phyloP scores from a whole-genome alignment of 148 eudicot genomes.

The Fagopyrum tataricum region DNA sequence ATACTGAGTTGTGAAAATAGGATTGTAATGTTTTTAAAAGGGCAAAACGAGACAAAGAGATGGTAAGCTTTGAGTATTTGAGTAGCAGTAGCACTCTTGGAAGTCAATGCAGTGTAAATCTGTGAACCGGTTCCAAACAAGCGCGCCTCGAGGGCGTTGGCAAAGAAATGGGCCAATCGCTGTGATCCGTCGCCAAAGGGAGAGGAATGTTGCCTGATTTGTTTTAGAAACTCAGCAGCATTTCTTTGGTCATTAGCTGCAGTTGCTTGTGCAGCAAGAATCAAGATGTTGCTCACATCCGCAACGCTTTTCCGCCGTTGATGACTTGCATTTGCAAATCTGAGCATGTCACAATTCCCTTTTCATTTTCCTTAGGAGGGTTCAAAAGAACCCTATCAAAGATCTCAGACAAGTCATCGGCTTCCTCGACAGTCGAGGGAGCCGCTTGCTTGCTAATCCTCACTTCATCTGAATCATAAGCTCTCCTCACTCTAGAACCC shows the following conservation, averaged over 20 bases:
- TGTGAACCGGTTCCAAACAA: slow-evolving; percentile 34
- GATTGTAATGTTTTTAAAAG: slow-evolving; percentile 38
- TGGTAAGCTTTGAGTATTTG: slow-evolving; percentile 46
- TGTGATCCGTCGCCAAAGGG: slow-evolving; percentile 45
- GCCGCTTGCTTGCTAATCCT: slow-evolving; percentile 44
- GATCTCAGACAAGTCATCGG: slow-evolving; percentile 36
- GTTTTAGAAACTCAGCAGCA: slow-evolving; percentile 32
- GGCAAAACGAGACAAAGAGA: slow-evolving; percentile 35
- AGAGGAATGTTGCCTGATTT: slow-evolving; percentile 36
- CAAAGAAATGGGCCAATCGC: slow-evolving; percentile 45
- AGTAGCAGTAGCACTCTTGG: slow-evolving; percentile 33
- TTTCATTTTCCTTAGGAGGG: slow-evolving; percentile 22
- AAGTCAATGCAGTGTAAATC: slow-evolving; percentile 26
- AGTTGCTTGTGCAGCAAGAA: slow-evolving; percentile 42
- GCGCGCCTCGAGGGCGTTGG: slow-evolving; percentile 46
- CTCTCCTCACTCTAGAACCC: no score
- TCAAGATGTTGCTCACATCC: slow-evolving; percentile 35
- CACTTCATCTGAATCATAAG: slow-evolving; percentile 10
- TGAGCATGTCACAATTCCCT: slow-evolving; percentile 1
- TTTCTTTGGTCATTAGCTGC: slow-evolving; percentile 31
- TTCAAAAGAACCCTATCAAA: slow-evolving; percentile 42
- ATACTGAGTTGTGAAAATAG: slow-evolving; percentile 28
- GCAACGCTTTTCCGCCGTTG: slow-evolving; percentile 22
- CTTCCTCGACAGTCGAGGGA: slow-evolving; percentile 25
- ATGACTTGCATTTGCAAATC: background rate